These are phyloP conservation scores for Dichotomocladium elegans DNA, from an alignment of 371 early-diverging fungal genomes.

Conservation along the genomic window DNA sequence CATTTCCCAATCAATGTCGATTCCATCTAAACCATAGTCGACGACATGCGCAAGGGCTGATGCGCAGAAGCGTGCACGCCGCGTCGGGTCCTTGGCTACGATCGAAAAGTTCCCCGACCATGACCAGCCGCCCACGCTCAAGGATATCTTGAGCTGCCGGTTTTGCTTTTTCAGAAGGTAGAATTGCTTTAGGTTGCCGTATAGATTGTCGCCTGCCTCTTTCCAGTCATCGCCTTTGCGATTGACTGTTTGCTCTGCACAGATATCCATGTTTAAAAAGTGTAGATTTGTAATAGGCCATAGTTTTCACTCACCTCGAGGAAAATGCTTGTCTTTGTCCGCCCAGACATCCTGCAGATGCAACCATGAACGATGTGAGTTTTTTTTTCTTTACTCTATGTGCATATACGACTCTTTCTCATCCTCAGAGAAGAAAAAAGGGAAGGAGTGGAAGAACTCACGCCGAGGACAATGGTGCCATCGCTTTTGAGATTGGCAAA, in stretches of 20 bases:
- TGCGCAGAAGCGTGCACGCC: constrained; percentile 54
- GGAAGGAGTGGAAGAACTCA: too few species aligned
- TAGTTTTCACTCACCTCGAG: constrained; percentile 16
- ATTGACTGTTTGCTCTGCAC: constrained; percentile 21
- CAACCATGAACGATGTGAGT: neutral
- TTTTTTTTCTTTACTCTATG: too few species aligned
- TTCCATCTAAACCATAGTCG: constrained; percentile 46
- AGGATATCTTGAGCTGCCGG: constrained; percentile 63
- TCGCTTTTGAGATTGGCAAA: constrained; percentile 77
- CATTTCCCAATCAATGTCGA: constrained; percentile 87
- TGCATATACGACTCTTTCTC: too few species aligned
- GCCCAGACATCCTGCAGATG: constrained; percentile 39
- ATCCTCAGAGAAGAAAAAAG: too few species aligned
- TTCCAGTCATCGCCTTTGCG: constrained; percentile 51
- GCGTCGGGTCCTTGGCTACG: constrained; percentile 46
- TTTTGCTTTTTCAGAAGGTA: constrained; percentile 67
- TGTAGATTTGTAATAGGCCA: neutral
- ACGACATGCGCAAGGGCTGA: constrained; percentile 52
- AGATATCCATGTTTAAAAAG: neutral
- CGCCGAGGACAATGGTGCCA: constrained; percentile 60
- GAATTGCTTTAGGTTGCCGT: constrained; percentile 78
- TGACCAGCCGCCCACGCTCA: constrained; percentile 88
- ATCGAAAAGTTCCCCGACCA: constrained; percentile 77
- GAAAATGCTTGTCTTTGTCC: constrained; percentile 37
- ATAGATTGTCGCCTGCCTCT: constrained; percentile 47